Conservation (phyloP, 805 yeast species). For the Metschnikowia vanudenii region DNA sequence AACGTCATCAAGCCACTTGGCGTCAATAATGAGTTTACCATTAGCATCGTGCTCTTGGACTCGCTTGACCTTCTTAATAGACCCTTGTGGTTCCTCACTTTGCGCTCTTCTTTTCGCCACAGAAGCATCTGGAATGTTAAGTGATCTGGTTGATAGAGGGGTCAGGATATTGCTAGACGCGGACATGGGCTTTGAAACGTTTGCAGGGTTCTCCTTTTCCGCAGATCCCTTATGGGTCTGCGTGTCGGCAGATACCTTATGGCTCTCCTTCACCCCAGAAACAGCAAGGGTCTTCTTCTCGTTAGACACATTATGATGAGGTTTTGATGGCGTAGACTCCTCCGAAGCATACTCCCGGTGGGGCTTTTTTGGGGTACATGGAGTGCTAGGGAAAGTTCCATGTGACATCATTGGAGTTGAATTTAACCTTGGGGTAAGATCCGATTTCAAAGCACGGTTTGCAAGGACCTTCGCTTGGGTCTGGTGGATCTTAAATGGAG, state of each 20-base stretch:
- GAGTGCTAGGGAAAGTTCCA: conserved; percentile 5
- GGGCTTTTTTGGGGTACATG: neutral
- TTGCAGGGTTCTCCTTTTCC: conserved; percentile 7
- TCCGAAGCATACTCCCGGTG: neutral
- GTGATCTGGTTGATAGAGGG: conserved; percentile 30
- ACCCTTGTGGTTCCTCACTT: conserved; percentile 34
- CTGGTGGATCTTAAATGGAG: neutral
- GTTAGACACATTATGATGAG: neutral
- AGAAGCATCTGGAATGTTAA: conserved; percentile 18
- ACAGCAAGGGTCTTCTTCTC: conserved; percentile 8
- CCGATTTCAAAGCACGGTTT: neutral
- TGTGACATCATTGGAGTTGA: conserved; percentile 9
- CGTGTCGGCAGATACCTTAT: conserved; percentile 2
- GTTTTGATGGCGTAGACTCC: conserved; percentile 10
- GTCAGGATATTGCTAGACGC: conserved; percentile 11
- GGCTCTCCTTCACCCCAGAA: conserved; percentile 5
- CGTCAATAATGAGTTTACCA: conserved; percentile 28
- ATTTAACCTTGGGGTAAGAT: conserved; percentile 5
- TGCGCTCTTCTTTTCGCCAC: conserved; percentile 28
- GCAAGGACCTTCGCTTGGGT: neutral
- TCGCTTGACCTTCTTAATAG: conserved; percentile 20
- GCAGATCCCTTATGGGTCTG: conserved; percentile 3
- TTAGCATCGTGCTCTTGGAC: conserved; percentile 21
- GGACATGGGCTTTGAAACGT: neutral
- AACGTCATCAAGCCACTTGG: conserved; percentile 27